A percentile compares a stretch with the other conserved stretches of the same genome.
These are phyloP conservation scores for Stenogyne calaminthoides DNA, from an alignment of 305 asterid genomes.

Conservation along the genomic window DNA sequence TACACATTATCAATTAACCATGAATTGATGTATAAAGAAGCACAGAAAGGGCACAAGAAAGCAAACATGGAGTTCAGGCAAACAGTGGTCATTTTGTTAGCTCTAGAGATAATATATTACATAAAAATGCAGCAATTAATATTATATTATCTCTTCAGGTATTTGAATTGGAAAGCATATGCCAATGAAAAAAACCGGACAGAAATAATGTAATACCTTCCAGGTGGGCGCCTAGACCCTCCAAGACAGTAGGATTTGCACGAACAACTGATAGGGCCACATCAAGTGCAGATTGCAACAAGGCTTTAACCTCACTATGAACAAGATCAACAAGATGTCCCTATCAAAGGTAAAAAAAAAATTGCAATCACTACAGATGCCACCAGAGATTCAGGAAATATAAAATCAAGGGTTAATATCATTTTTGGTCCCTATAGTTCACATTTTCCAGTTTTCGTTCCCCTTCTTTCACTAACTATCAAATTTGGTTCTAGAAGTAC, in stretches of 20 bases:
- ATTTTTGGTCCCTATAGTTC: too few species aligned
- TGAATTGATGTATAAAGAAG: neutral
- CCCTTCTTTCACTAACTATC: too few species aligned
- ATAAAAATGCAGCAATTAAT: conserved; percentile 1
- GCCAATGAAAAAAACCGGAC: conserved; percentile 2
- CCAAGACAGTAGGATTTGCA: conserved; percentile 86
- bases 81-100: neutral
- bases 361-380: conserved; percentile 27
- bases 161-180: neutral
- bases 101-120: neutral
- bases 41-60: neutral
- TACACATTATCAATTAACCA: neutral
- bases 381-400: conserved; percentile 14
- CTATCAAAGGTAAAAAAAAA: conserved; percentile 42
- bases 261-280: conserved; percentile 92
- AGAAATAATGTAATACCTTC: conserved; percentile 58
- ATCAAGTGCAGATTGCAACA: conserved; percentile 91
- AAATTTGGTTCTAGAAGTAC: too few species aligned
- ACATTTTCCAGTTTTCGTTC: too few species aligned
- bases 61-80: neutral
- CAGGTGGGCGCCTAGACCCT: conserved; percentile 93
- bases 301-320: conserved; percentile 78
- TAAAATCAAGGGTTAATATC: neutral
- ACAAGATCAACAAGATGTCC: conserved; percentile 97
- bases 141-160: conserved; percentile 14